Evolutionary conservation across 2,329 filamentous ascomycete genomes (phyloP), one percentile per base, ranked within the genome.

Genomic region (Colletotrichum tofieldiae): DNA sequence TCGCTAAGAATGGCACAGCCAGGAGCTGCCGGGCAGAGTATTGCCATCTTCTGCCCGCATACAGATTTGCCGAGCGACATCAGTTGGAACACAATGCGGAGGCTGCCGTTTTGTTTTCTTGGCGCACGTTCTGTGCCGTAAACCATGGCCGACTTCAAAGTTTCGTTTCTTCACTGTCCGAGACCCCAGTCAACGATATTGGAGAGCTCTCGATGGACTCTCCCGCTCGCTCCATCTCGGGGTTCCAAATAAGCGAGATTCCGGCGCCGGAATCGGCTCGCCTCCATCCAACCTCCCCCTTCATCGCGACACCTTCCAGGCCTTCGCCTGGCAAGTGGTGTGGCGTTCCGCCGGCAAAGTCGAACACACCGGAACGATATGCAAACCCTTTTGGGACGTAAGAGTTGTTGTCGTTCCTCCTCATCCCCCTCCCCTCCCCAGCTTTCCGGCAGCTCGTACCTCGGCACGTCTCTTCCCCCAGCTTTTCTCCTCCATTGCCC

Each of bases 311-410:
- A 41, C 37, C 39, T 35, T 49, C 32, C 11, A 18, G 49, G 37
- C 47, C 45, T 54, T 63, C 45, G 7, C 9, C 51, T 23, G 47
- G 12, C 41, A 56, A 37, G 35, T n/a, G 49, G n/a, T n/a, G 58
- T 58, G 58, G 45, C 51, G 52, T 35, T 43, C 52, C 43, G 29
- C 37, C 26, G 11, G 45, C 60, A 41, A 51, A 35, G 29, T 41
- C 41, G 55, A 49, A 14, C 56, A 60, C 47, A 56, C 23, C 23
- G 35, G 47, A 60, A 60, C 70, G 70, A 72, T 32, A 26, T 70
- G 70, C 35, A 65, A 70, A 70, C 65, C 65, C 49, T 35, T 70
- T 70, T 41, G 37, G 65, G 65, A 60, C 52, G 16, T 35, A 43
- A 35, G 29, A 56, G 18, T n/a, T 47, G 61, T 65, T 35, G 37